Conservation (phyloP, 805 yeast genomes). For the Saccharomycopsis babjevae region DNA sequence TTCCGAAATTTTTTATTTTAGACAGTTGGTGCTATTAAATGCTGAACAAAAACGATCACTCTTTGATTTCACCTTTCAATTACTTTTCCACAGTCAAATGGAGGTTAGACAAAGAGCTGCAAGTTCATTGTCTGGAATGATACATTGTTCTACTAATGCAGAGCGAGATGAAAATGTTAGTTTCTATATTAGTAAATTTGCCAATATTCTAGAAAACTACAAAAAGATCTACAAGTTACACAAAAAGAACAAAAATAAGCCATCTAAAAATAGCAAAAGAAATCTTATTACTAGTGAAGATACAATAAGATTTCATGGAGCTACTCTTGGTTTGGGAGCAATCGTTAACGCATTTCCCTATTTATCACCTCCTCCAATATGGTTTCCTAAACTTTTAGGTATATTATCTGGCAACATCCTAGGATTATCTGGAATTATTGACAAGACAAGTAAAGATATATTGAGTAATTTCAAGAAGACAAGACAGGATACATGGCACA, state of each 20-base stretch:
- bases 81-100: constrained; percentile 52
- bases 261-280: constrained; percentile 19
- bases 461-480: constrained; percentile 81
- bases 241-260: constrained; percentile 17
- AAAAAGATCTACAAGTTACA: constrained; percentile 18
- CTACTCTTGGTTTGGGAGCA: constrained; percentile 82
- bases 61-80: constrained; percentile 38
- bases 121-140: constrained; percentile 64
- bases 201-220: constrained; percentile 30
- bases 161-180: constrained; percentile 31
- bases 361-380: constrained; percentile 77
- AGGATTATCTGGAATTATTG: constrained; percentile 66
- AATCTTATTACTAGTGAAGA: constrained; percentile 29
- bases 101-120: constrained; percentile 73
- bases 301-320: constrained; percentile 58
- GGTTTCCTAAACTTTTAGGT: constrained; percentile 73
- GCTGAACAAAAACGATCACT: constrained; percentile 38
- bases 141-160: constrained; percentile 46
- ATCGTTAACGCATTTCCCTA: constrained; percentile 85
- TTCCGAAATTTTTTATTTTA: constrained; percentile 59
- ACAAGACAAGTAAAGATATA: constrained; percentile 72
- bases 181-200: constrained; percentile 35
- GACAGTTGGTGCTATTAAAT: constrained; percentile 49
- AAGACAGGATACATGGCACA: constrained; percentile 93
- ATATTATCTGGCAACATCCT: constrained; percentile 62